Percentiles rank a stretch among this genome's conserved stretches.
Evolutionary conservation across 352 stramenopile genomes (phyloP).

Genomic region (Albugo laibachii): DNA sequence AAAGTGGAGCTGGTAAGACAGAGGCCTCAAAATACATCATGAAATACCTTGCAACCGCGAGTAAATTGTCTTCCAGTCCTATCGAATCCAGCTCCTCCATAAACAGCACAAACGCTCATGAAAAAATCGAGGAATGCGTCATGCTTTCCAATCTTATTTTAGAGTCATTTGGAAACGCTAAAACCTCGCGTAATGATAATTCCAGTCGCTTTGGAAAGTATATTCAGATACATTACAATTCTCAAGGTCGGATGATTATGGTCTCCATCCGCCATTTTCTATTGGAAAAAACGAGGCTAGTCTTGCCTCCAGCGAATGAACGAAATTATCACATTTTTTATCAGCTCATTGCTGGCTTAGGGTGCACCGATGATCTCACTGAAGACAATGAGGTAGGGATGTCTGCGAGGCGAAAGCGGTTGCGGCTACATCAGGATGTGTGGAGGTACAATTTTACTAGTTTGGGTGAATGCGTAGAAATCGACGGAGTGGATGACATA

Average conservation of each 20-base stretch:
- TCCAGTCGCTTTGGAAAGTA: slow-evolving; percentile 84
- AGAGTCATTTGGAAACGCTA: slow-evolving; percentile 73
- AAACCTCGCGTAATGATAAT: slow-evolving; percentile 78
- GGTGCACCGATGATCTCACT: slow-evolving; percentile 18
- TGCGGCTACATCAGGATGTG: slow-evolving; percentile 31
- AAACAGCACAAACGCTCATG: slow-evolving; percentile 19
- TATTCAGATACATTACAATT: slow-evolving; percentile 71
- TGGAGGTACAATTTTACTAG: slow-evolving; percentile 63
- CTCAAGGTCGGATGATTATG: slow-evolving; percentile 42
- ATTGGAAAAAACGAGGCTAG: slow-evolving; percentile 57
- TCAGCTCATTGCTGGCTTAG: slow-evolving; percentile 37
- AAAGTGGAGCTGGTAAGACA: slow-evolving; percentile 86
- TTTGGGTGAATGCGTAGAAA: slow-evolving; percentile 48
- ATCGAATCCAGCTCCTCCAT: slow-evolving; percentile 9
- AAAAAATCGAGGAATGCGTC: slow-evolving; percentile 67
- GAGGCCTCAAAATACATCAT: slow-evolving; percentile 89
- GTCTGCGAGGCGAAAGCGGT: slow-evolving; percentile 10
- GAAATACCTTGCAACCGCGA: slow-evolving; percentile 69
- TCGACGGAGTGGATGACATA: slow-evolving; percentile 49
- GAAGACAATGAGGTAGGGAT: neutral
- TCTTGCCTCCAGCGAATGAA: slow-evolving; percentile 43
- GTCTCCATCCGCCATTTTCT: slow-evolving; percentile 66
- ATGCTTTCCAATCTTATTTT: slow-evolving; percentile 66
- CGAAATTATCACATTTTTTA: slow-evolving; percentile 78
- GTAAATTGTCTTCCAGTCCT: slow-evolving; percentile 12